A percentile compares a stretch with the other conserved stretches of the same genome.
phyloP scores from a whole-genome alignment of 1,284 basidiomycete species.

The Golubevia sp. region DNA sequence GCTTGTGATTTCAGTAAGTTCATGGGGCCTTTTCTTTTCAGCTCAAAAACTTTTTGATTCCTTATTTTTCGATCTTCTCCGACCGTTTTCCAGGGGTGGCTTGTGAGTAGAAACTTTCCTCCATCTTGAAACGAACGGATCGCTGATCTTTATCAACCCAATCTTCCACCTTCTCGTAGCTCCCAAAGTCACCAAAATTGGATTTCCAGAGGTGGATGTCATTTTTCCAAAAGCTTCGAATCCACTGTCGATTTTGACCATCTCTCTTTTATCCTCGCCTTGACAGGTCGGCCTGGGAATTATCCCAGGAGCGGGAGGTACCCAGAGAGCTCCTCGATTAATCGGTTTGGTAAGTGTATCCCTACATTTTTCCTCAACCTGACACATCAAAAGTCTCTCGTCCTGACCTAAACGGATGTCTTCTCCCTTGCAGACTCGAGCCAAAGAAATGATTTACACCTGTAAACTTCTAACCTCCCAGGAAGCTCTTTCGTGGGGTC shows the following conservation, averaged over 20 bases:
- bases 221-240: too few relatives aligned
- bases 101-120: conserved; percentile 9
- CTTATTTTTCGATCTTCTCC: too few relatives aligned
- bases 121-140: conserved; percentile 9
- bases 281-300: too few relatives aligned
- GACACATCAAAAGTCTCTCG: too few relatives aligned
- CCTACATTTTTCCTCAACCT: neutral
- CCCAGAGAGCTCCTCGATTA: conserved; percentile 16
- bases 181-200: conserved; percentile 12
- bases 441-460: conserved; percentile 19
- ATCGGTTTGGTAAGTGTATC: conserved; percentile 10
- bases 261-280: too few relatives aligned
- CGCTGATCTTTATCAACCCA: conserved; percentile 11
- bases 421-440: conserved; percentile 4
- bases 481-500: conserved; percentile 12
- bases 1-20: too few relatives aligned
- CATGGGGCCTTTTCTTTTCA: too few relatives aligned
- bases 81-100: too few relatives aligned
- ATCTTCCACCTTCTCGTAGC: conserved; percentile 11
- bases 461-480: conserved; percentile 8
- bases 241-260: too few relatives aligned
- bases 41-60: too few relatives aligned
- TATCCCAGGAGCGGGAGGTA: conserved; percentile 3
- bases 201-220: conserved; percentile 17
- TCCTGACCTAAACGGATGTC: neutral